Conservation (phyloP, 495 filamentous ascomycete genomes). For the Penicillium cataractarum region DNA sequence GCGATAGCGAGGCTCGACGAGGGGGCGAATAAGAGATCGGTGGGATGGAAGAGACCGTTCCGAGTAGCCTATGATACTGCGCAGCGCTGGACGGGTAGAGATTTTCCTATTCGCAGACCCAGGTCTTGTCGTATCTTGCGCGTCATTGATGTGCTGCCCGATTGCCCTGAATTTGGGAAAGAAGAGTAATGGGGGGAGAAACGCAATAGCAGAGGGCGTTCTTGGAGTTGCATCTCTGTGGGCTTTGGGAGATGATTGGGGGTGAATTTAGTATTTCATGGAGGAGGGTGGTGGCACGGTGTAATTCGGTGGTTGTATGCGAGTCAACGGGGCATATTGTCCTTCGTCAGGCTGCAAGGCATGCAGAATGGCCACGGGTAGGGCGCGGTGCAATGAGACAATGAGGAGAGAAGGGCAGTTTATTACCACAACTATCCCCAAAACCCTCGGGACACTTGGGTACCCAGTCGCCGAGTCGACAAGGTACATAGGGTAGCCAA, state of each 20-base stretch:
- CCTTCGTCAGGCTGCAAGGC: conserved; percentile 36
- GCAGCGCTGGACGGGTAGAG: background rate
- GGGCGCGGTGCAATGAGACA: conserved; percentile 17
- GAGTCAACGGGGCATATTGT: conserved; percentile 30
- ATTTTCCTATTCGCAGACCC: conserved; percentile 7
- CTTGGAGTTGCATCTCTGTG: conserved; percentile 19
- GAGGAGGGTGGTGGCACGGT: conserved; percentile 33
- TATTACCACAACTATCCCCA: background rate
- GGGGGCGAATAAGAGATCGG: conserved; percentile 22
- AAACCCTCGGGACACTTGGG: conserved; percentile 2
- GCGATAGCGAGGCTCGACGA: conserved; percentile 19
- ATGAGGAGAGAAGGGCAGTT: conserved; percentile 8
- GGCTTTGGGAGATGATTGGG: background rate
- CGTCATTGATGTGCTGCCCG: conserved; percentile 34
- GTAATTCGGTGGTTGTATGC: conserved; percentile 28
- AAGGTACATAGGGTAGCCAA: conserved; percentile 5
- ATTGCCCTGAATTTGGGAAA: conserved; percentile 10
- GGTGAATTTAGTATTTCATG: conserved; percentile 2
- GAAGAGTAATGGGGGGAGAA: conserved; percentile 3
- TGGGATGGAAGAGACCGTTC: conserved; percentile 14
- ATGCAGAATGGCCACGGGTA: conserved; percentile 22
- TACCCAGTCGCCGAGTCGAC: conserved; percentile 9
- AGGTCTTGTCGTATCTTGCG: conserved; percentile 17
- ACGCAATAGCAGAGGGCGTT: conserved; percentile 13
- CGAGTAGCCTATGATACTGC: conserved; percentile 19